A percentile compares a stretch with the other conserved stretches of the same genome.
Evolutionary conservation across 768 basidiomycete species (phyloP).

Genomic region (Daedaleopsis sinensis): DNA sequence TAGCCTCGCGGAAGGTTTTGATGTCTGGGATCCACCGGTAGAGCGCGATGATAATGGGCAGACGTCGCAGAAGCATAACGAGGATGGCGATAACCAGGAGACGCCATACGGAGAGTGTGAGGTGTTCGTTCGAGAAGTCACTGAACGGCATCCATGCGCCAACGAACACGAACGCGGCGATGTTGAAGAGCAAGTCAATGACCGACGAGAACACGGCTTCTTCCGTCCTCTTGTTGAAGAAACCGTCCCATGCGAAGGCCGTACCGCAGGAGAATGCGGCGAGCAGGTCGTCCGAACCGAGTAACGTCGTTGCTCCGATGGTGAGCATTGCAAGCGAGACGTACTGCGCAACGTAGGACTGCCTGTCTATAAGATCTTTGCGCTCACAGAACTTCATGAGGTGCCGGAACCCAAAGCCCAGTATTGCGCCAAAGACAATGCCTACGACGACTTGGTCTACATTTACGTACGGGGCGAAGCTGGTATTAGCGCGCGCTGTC

Average conservation of each 20-base stretch:
- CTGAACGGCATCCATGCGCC: slow-evolving; percentile 98
- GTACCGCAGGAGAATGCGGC: slow-evolving; percentile 95
- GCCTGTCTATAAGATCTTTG: slow-evolving; percentile 86
- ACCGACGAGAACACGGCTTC: slow-evolving; percentile 96
- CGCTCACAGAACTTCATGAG: slow-evolving; percentile 93
- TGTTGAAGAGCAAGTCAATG: slow-evolving; percentile 94
- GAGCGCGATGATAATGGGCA: slow-evolving; percentile 82
- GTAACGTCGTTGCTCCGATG: slow-evolving; percentile 80
- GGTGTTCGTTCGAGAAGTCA: slow-evolving; percentile 64
- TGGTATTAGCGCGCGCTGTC: neutral
- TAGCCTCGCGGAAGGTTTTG: slow-evolving; percentile 90
- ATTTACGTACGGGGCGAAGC: slow-evolving; percentile 1
- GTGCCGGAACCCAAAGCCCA: slow-evolving; percentile 83
- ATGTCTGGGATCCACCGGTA: slow-evolving; percentile 96
- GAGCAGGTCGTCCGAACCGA: slow-evolving; percentile 92
- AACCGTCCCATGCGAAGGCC: slow-evolving; percentile 96
- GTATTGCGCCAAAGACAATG: slow-evolving; percentile 66
- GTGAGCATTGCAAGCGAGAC: slow-evolving; percentile 82
- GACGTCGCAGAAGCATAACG: slow-evolving; percentile 78
- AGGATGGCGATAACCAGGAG: slow-evolving; percentile 82
- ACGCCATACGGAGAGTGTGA: slow-evolving; percentile 81
- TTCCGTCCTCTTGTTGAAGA: slow-evolving; percentile 92
- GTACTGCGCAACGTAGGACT: slow-evolving; percentile 94
- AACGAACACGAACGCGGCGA: slow-evolving; percentile 93
- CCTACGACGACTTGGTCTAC: slow-evolving; percentile 84